Percentiles rank a stretch among this genome's conserved stretches.
phyloP scores from a whole-genome alignment of 495 filamentous ascomycete genomes.

The Penicillium cosmopolitanum region DNA sequence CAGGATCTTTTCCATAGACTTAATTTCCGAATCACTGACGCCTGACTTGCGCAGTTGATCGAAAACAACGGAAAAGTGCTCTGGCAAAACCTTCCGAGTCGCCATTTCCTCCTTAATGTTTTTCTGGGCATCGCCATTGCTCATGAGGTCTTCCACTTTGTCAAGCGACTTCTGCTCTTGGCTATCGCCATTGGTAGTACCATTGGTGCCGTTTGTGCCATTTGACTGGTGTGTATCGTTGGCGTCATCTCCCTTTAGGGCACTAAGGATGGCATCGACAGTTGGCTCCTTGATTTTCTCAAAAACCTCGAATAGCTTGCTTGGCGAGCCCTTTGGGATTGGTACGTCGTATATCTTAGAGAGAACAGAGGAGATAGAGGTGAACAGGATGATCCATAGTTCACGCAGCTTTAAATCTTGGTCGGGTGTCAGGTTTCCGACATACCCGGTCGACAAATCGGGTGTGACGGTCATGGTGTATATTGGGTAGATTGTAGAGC shows the following conservation, averaged over 20 bases:
- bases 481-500: not conserved
- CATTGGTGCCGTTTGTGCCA: not conserved
- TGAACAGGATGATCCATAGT: conserved; percentile 26
- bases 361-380: conserved; percentile 18
- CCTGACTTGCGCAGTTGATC: conserved; percentile 25
- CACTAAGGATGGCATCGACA: conserved; percentile 23
- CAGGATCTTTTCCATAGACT: conserved; percentile 27
- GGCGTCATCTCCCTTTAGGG: conserved; percentile 16
- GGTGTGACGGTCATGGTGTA: conserved; percentile 17
- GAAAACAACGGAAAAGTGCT: conserved; percentile 20
- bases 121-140: conserved; percentile 15
- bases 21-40: conserved; percentile 24
- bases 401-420: conserved; percentile 25
- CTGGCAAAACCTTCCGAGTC: conserved; percentile 20
- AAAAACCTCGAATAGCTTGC: conserved; percentile 22
- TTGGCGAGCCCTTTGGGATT: conserved; percentile 17
- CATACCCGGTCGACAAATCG: conserved; percentile 14
- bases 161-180: conserved; percentile 24
- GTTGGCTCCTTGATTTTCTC: conserved; percentile 25
- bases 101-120: conserved; percentile 20
- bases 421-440: conserved; percentile 20
- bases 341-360: conserved; percentile 24
- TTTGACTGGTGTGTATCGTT: not conserved
- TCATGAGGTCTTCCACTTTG: conserved; percentile 23
- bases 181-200: not conserved